phyloP scores from a whole-genome alignment of 257 asterid species.

The Nicotiana otophora region DNA sequence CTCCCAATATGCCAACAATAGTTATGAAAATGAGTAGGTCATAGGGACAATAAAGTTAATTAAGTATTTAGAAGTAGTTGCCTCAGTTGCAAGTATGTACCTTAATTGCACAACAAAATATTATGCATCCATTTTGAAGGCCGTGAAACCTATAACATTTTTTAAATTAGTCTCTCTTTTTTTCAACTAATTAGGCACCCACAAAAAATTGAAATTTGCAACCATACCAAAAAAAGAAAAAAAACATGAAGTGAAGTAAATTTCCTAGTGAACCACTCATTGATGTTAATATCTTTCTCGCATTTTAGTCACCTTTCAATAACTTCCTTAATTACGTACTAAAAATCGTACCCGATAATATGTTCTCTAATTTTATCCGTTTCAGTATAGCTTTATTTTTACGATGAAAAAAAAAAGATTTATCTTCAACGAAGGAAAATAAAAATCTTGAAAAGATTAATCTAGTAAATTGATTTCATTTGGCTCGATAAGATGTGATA shows the following conservation, averaged over 20 bases:
- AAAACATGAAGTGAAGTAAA: background rate
- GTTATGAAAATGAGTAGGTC: background rate
- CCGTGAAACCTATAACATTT: background rate
- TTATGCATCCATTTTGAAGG: conserved; percentile 2
- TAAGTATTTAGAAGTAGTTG: background rate
- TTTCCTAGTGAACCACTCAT: background rate
- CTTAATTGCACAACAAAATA: conserved; percentile 8
- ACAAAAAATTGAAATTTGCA: background rate
- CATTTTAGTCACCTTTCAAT: no score
- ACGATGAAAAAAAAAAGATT: no score
- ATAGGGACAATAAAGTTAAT: background rate
- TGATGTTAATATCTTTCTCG: background rate
- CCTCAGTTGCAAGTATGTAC: background rate
- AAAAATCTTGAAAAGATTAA: no score
- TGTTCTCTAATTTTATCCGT: no score
- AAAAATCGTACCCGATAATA: no score
- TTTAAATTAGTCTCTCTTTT: background rate
- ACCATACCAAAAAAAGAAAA: background rate
- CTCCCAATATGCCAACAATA: conserved; percentile 12
- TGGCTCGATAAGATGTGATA: no score
- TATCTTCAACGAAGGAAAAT: no score
- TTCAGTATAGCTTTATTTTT: no score
- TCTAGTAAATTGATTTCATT: no score
- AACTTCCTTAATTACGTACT: no score
- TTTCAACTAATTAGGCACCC: background rate